A percentile compares a stretch with the other conserved stretches of the same genome.
These are phyloP conservation scores for Pseudozyma tsukubaensis DNA, from an alignment of 1,284 basidiomycete species.

Conservation along the genomic window DNA sequence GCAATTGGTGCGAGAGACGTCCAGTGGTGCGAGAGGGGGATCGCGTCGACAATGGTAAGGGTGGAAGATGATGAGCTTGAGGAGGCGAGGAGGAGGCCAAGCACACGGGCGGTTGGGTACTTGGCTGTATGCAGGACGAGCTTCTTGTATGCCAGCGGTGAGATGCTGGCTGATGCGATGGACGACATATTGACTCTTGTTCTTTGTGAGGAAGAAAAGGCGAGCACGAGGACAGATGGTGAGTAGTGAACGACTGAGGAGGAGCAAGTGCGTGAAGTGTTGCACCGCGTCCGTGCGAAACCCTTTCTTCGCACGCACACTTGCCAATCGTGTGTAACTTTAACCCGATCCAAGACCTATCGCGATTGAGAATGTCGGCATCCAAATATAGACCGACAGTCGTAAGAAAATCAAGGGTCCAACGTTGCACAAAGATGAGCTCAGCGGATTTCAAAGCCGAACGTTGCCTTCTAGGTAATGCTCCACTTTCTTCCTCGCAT, in stretches of 20 bases:
- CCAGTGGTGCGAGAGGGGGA: slow-evolving; percentile 54
- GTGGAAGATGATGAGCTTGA: slow-evolving; percentile 1
- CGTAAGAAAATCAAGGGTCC: slow-evolving; percentile 13
- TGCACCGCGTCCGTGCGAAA: slow-evolving; percentile 38
- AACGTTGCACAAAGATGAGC: slow-evolving; percentile 26
- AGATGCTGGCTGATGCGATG: slow-evolving; percentile 20
- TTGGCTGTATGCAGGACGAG: slow-evolving; percentile 46
- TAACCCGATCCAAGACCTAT: slow-evolving; percentile 10
- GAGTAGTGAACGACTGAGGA: not conserved
- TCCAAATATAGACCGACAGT: slow-evolving; percentile 4
- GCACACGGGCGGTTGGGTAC: slow-evolving; percentile 42
- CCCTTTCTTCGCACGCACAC: slow-evolving; percentile 19
- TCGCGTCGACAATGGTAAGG: slow-evolving; percentile 19
- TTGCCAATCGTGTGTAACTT: not conserved
- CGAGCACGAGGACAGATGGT: not conserved
- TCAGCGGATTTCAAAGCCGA: slow-evolving; percentile 16
- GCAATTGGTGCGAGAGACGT: slow-evolving; percentile 41
- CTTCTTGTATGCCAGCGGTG: slow-evolving; percentile 45
- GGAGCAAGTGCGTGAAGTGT: not conserved
- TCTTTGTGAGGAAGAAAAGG: not conserved
- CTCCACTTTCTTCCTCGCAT: slow-evolving; percentile 33
- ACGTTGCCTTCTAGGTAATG: not conserved
- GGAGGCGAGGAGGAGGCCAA: slow-evolving; percentile 38
- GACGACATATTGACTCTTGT: slow-evolving; percentile 16
- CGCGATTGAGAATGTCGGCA: slow-evolving; percentile 4